These are phyloP conservation scores for Physcia stellaris DNA, from an alignment of 495 filamentous ascomycete species.

Conservation along the genomic window DNA sequence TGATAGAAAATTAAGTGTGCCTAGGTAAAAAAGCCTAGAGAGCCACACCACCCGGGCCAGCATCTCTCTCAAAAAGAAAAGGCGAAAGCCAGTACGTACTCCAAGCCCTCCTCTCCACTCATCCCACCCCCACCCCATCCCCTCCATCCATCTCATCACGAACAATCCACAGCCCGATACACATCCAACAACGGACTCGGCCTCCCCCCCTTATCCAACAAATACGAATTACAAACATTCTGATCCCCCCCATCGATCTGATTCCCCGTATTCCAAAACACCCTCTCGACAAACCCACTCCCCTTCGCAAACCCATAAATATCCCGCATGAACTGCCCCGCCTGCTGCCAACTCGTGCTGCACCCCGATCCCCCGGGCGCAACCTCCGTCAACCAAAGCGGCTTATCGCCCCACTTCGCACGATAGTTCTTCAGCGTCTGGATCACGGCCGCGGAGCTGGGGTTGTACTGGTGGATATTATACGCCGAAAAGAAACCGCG, in stretches of 20 bases:
- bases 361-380: neutral
- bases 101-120: too few species aligned
- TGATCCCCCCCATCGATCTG: neutral
- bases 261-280: conserved; percentile 3
- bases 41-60: too few species aligned
- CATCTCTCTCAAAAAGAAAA: too few species aligned
- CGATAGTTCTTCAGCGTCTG: neutral
- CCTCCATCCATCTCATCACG: neutral
- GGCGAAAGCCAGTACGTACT: too few species aligned
- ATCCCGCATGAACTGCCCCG: neutral
- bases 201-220: neutral
- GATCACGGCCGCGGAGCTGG: neutral
- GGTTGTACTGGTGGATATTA: neutral
- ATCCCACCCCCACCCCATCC: too few species aligned
- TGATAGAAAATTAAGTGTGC: too few species aligned
- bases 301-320: conserved; percentile 1
- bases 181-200: neutral
- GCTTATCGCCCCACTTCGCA: conserved; percentile 2
- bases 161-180: neutral
- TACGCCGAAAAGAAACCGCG: conserved; percentile 3
- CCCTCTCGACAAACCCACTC: neutral
- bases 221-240: conserved; percentile 3
- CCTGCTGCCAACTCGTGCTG: neutral
- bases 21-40: too few species aligned
- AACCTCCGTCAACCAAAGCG: conserved; percentile 1